A percentile compares a stretch with the other conserved stretches of the same genome.
Evolutionary conservation across 2,329 filamentous ascomycete genomes (phyloP).

Genomic region (Cryoendolithus antarcticus): DNA sequence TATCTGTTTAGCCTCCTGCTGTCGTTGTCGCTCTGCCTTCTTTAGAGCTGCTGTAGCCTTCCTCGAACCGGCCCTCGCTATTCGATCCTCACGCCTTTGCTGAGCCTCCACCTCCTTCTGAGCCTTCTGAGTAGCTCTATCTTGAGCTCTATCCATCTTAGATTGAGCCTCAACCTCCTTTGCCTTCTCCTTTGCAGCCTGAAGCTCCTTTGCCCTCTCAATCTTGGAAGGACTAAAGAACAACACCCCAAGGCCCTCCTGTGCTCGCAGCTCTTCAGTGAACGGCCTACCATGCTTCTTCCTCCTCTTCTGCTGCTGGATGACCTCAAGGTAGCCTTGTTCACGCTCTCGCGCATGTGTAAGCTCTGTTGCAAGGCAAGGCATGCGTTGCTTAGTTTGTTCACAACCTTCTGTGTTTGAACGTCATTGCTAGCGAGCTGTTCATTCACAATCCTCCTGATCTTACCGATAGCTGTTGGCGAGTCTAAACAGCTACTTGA

Average conservation of each 20-base stretch:
- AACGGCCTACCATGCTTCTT: background rate
- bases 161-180: background rate
- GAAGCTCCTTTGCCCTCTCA: background rate
- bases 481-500: too few species aligned
- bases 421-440: too few species aligned
- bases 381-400: too few species aligned
- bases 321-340: background rate
- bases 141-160: background rate
- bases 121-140: background rate
- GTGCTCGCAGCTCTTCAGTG: constrained; percentile 1
- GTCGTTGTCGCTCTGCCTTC: constrained; percentile 1
- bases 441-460: too few species aligned
- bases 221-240: constrained; percentile 2
- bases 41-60: background rate
- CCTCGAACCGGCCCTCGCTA: background rate
- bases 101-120: constrained; percentile 1
- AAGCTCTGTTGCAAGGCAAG: too few species aligned
- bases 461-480: too few species aligned
- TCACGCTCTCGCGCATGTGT: too few species aligned
- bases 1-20: too few species aligned
- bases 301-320: constrained; percentile 2
- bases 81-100: background rate
- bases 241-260: background rate
- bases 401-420: too few species aligned
- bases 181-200: background rate